These are phyloP conservation scores for Plicaturopsis crispa DNA, from an alignment of 768 basidiomycete species.

Conservation along the genomic window DNA sequence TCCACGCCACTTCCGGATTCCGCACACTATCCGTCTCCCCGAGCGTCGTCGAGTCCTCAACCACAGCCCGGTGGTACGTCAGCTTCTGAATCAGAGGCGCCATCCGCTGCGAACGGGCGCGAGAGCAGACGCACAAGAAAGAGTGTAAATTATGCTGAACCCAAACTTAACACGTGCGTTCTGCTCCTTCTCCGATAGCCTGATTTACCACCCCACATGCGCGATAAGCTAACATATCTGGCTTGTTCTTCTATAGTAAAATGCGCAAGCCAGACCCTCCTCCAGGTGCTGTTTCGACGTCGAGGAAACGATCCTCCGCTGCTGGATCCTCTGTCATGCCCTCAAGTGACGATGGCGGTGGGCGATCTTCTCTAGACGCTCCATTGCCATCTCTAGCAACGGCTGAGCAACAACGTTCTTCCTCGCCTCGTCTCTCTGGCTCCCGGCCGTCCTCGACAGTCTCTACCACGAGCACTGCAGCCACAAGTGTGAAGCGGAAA, in stretches of 20 bases:
- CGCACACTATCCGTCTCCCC: slow-evolving; percentile 33
- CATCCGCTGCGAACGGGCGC: slow-evolving; percentile 28
- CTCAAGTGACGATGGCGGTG: slow-evolving; percentile 29
- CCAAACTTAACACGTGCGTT: slow-evolving; percentile 80
- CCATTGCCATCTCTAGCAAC: too few relatives aligned
- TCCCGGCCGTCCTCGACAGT: slow-evolving; percentile 29
- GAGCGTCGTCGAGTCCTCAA: slow-evolving; percentile 36
- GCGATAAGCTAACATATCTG: slow-evolving; percentile 1
- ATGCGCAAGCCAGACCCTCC: slow-evolving; percentile 79
- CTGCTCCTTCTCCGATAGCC: not conserved
- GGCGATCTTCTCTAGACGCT: slow-evolving; percentile 30
- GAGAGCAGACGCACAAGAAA: slow-evolving; percentile 59
- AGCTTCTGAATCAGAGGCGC: slow-evolving; percentile 23
- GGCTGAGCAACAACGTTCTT: too few relatives aligned
- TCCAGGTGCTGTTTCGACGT: slow-evolving; percentile 22
- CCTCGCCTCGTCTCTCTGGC: slow-evolving; percentile 23
- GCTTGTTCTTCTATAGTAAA: slow-evolving; percentile 43
- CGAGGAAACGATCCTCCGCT: slow-evolving; percentile 41
- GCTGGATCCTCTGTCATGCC: slow-evolving; percentile 34
- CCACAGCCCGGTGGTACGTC: slow-evolving; percentile 26
- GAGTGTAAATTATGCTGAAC: slow-evolving; percentile 83
- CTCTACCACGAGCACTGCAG: slow-evolving; percentile 16
- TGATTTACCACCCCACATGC: slow-evolving; percentile 1
- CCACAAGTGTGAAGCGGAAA: slow-evolving; percentile 35
- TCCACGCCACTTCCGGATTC: slow-evolving; percentile 9